A percentile compares a stretch with the other conserved stretches of the same genome.
phyloP scores from a whole-genome alignment of 352 stramenopile species.

The Globisporangium alternatum region DNA sequence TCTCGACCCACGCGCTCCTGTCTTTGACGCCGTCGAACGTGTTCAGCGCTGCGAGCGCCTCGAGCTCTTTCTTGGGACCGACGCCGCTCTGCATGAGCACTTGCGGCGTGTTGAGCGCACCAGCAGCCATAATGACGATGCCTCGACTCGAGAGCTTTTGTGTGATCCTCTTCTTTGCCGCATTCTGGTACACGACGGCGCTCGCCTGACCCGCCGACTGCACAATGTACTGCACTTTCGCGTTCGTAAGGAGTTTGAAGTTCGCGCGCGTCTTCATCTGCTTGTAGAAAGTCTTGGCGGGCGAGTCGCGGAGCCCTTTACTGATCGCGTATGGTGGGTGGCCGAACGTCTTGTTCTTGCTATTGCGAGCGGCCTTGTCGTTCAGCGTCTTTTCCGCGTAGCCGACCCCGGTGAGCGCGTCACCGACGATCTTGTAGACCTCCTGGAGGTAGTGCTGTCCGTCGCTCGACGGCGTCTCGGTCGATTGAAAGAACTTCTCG shows the following conservation, averaged over 20 bases:
- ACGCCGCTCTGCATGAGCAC: slow-evolving; percentile 81
- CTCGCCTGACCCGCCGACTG: slow-evolving; percentile 41
- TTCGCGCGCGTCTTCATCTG: slow-evolving; percentile 41
- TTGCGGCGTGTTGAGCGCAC: slow-evolving; percentile 71
- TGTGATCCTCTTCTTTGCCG: slow-evolving; percentile 7
- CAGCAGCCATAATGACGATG: slow-evolving; percentile 74
- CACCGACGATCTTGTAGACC: slow-evolving; percentile 42
- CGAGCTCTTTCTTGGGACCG: slow-evolving; percentile 52
- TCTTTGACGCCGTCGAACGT: slow-evolving; percentile 13
- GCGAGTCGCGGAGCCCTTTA: slow-evolving; percentile 40
- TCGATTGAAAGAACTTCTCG: slow-evolving; percentile 39
- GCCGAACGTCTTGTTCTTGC: slow-evolving; percentile 46
- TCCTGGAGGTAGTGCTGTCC: slow-evolving; percentile 45
- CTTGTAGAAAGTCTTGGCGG: slow-evolving; percentile 54
- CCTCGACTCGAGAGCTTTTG: slow-evolving; percentile 31
- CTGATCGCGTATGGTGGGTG: slow-evolving; percentile 54
- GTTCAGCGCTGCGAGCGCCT: slow-evolving; percentile 23
- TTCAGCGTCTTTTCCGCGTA: slow-evolving; percentile 42
- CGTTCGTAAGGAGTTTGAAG: slow-evolving; percentile 42
- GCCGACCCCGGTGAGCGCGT: slow-evolving; percentile 26
- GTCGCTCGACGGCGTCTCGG: slow-evolving; percentile 45
- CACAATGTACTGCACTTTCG: slow-evolving; percentile 46
- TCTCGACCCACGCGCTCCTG: slow-evolving; percentile 22
- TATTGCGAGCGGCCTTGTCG: slow-evolving; percentile 36
- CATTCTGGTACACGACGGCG: slow-evolving; percentile 42